Conservation (phyloP, 352 stramenopile species). For the Phytophthora kernoviae region DNA sequence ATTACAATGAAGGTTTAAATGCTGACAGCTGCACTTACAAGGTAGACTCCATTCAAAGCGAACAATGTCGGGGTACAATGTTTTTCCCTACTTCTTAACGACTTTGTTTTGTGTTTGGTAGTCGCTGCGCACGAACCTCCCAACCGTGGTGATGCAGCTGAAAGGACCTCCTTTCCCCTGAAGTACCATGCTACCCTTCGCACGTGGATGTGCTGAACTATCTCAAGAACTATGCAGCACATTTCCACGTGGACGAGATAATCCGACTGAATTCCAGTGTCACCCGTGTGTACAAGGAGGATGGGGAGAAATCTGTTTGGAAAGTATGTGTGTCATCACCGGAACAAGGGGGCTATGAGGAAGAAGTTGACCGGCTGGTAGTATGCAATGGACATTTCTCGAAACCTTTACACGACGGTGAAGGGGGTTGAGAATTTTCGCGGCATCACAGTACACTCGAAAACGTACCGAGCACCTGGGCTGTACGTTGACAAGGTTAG, state of each 20-base stretch:
- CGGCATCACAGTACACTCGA: slow-evolving; percentile 34
- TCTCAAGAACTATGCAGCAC: slow-evolving; percentile 49
- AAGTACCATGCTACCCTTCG: slow-evolving; percentile 41
- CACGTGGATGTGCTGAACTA: slow-evolving; percentile 56
- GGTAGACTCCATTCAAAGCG: slow-evolving; percentile 15
- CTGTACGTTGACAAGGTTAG: slow-evolving; percentile 30
- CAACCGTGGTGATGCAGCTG: slow-evolving; percentile 65
- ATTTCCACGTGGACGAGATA: slow-evolving; percentile 48
- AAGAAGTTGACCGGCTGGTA: slow-evolving; percentile 58
- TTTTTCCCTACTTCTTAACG: too few relatives aligned
- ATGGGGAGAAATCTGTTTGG: slow-evolving; percentile 15
- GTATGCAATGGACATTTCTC: slow-evolving; percentile 73
- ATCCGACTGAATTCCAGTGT: slow-evolving; percentile 44
- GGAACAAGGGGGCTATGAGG: slow-evolving; percentile 38
- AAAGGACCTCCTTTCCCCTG: slow-evolving; percentile 48
- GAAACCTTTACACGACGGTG: slow-evolving; percentile 40
- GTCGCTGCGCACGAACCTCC: slow-evolving; percentile 69
- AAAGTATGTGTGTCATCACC: slow-evolving; percentile 30
- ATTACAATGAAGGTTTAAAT: slow-evolving; percentile 37
- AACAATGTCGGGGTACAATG: background rate
- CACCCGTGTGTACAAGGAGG: slow-evolving; percentile 35
- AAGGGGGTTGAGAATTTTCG: slow-evolving; percentile 43
- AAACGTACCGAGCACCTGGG: slow-evolving; percentile 38
- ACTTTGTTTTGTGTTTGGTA: slow-evolving; percentile 11
- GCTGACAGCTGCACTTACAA: slow-evolving; percentile 58